A percentile compares a stretch with the other conserved stretches of the same genome.
These are phyloP conservation scores for Cercophora scortea DNA, from an alignment of 495 filamentous ascomycete genomes.

Conservation along the genomic window DNA sequence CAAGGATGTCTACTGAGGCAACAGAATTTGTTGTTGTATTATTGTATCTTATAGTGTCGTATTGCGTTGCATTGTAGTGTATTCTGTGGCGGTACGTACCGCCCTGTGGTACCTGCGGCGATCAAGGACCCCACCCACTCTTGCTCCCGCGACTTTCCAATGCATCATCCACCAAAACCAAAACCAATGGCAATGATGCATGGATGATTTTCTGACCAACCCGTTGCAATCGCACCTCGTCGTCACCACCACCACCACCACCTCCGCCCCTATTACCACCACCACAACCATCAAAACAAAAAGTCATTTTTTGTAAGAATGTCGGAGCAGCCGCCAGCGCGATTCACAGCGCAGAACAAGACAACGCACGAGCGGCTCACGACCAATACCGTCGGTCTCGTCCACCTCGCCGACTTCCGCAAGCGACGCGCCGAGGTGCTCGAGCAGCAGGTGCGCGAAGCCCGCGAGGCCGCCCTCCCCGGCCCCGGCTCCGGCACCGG, in stretches of 20 bases:
- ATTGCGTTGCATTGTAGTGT: too few species aligned
- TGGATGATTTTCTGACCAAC: not conserved
- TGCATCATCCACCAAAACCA: too few species aligned
- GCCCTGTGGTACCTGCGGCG: too few species aligned
- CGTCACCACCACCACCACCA: not conserved
- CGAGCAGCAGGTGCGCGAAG: constrained; percentile 82
- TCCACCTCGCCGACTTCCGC: constrained; percentile 88
- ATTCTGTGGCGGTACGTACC: too few species aligned
- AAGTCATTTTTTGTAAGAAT: constrained; percentile 10
- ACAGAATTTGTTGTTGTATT: too few species aligned
- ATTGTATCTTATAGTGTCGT: too few species aligned
- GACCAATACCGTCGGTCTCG: constrained; percentile 86
- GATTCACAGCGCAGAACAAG: constrained; percentile 71
- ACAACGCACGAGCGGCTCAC: constrained; percentile 88
- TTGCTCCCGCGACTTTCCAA: too few species aligned
- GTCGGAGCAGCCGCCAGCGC: constrained; percentile 26
- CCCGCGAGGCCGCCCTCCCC: constrained; percentile 53
- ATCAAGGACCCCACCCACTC: too few species aligned
- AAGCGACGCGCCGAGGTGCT: constrained; percentile 92
- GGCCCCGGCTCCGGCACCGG: too few species aligned
- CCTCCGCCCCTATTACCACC: not conserved
- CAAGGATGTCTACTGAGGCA: not conserved
- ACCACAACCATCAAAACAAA: not conserved
- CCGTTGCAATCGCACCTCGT: not conserved
- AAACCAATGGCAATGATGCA: too few species aligned